Evolutionary conservation across 352 stramenopile genomes (phyloP), one percentile per base, ranked within the genome.

Genomic region (Blastocystis sp.): DNA sequence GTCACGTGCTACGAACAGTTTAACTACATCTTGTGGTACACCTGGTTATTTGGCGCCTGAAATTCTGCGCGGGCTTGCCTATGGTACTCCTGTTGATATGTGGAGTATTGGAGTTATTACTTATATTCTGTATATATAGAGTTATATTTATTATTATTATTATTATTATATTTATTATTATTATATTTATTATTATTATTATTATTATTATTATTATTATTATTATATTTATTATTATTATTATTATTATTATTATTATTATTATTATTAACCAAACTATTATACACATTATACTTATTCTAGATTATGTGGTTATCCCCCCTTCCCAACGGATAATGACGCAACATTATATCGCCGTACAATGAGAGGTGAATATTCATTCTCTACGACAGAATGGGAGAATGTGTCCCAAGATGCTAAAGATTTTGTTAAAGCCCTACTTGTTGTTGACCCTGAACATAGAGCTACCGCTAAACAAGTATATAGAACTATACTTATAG

Each of bases 261-360:
- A n/a, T n/a, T n/a, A n/a, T n/a, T n/a, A n/a, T n/a, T n/a, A n/a
- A n/a, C n/a, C n/a, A n/a, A n/a, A n/a, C n/a, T n/a, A n/a, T n/a
- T n/a, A n/a, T n/a, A n/a, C n/a, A n/a, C n/a, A n/a, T n/a, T n/a
- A n/a, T n/a, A n/a, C n/a, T n/a, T n/a, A n/a, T n/a, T n/a, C n/a
- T 55, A 62, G 52, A 11, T 28, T 62, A 41, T 73, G 71, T 7
- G 77, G 77, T 0, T 84, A 83, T 41, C 75, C 76, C 18, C 77
- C 77, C 21, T 87, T 87, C 68, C 54, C 93, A 59, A 84, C 94
- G 68, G 82, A 91, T 40, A 92, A 90, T 58, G 80, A 94, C 65
- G 69, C 80, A 1, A 72, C 83, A 28, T 70, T 96, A 32, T 95
- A 84, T 67, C 72, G 73, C 42, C 81, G 82, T 67, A 86, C 86